Percentiles rank a stretch among this genome's conserved stretches.
Evolutionary conservation across 1,139 yeast genomes (phyloP).

Genomic region (Hyphopichia wangnamkhiaoensis): DNA sequence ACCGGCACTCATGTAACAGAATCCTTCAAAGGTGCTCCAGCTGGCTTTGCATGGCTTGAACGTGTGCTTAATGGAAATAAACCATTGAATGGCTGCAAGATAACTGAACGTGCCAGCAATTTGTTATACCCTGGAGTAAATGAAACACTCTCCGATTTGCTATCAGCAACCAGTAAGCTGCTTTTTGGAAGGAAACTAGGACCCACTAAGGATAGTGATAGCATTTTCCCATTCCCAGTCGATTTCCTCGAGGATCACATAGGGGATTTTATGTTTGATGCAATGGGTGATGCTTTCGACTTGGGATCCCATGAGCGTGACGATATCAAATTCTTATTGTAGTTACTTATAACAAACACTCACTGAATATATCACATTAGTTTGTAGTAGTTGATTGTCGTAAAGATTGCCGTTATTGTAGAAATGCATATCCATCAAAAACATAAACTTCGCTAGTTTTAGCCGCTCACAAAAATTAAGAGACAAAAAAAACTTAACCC

Average conservation of each 20-base stretch:
- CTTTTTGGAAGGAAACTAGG: constrained; percentile 4
- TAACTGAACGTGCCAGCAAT: constrained; percentile 1
- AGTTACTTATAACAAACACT: too few species aligned
- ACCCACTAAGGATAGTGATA: constrained; percentile 3
- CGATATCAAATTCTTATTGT: too few species aligned
- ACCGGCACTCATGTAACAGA: constrained; percentile 25
- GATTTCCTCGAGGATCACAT: not conserved
- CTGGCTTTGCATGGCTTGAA: constrained; percentile 29
- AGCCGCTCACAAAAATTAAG: too few species aligned
- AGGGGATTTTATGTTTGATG: too few species aligned
- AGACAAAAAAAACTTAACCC: too few species aligned
- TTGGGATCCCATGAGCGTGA: too few species aligned
- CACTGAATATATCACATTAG: too few species aligned
- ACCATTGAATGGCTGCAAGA: constrained; percentile 29
- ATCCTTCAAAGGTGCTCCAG: constrained; percentile 27
- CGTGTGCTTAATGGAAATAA: constrained; percentile 19
- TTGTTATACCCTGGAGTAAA: constrained; percentile 3
- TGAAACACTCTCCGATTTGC: not conserved
- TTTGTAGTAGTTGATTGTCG: too few species aligned
- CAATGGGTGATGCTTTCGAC: too few species aligned
- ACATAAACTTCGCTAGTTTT: too few species aligned
- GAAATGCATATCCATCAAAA: too few species aligned
- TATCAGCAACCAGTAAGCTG: constrained; percentile 1
- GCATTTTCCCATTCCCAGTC: not conserved
- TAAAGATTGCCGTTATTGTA: too few species aligned